Percentiles rank a stretch among this genome's conserved stretches.
Conservation (phyloP, 2,329 filamentous ascomycete species). For the Basipetospora sp. region DNA sequence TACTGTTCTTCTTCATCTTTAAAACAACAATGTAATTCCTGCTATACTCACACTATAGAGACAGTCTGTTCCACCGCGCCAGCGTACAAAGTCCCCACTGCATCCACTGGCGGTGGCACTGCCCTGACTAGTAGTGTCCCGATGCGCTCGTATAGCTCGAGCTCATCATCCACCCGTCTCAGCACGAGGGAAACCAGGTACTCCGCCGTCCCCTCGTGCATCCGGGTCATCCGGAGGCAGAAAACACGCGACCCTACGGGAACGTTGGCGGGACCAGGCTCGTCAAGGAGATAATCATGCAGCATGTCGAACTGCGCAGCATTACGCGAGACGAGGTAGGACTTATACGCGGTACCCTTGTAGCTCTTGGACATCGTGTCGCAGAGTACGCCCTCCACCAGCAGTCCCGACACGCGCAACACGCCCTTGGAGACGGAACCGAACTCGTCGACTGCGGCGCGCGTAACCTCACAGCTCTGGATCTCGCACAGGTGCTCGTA, state of each 20-base stretch:
- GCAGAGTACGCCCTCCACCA: not conserved
- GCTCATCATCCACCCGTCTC: not conserved
- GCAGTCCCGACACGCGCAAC: not conserved
- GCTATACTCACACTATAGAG: not conserved
- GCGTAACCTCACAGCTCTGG: not conserved
- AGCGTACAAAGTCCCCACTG: not conserved
- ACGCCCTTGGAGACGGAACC: not conserved
- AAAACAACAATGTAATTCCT: no score
- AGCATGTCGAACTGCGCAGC: not conserved
- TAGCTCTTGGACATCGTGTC: not conserved
- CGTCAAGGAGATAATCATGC: not conserved
- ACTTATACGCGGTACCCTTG: not conserved
- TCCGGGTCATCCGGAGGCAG: not conserved
- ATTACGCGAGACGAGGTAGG: not conserved
- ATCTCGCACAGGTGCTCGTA: not conserved
- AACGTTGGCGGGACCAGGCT: not conserved
- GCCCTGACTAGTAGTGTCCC: not conserved
- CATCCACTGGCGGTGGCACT: not conserved
- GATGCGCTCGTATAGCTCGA: not conserved
- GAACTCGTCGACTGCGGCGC: not conserved
- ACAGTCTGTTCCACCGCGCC: not conserved
- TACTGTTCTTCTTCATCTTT: no score
- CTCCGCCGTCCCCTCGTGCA: not conserved
- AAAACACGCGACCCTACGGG: not conserved
- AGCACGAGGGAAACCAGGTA: conserved; percentile 1